Conservation (phyloP, 768 basidiomycete genomes). For the Candolleomyces efflorescens region DNA sequence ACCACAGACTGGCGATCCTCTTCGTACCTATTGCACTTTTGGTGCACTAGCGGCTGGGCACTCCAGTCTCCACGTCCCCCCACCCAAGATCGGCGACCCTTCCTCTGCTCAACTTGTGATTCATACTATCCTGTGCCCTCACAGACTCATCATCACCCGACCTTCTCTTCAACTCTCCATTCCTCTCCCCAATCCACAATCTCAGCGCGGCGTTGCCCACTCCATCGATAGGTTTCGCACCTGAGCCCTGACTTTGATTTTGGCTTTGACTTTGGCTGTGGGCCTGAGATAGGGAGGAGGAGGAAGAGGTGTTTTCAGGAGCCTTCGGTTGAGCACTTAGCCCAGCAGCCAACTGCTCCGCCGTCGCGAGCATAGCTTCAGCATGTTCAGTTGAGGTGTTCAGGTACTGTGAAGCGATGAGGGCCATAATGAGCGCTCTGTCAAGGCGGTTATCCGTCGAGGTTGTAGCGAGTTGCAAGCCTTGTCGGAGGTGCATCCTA, state of each 20-base stretch:
- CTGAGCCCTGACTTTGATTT: not conserved
- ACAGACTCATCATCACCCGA: constrained; percentile 46
- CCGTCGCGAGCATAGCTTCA: constrained; percentile 57
- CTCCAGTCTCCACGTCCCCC: no score
- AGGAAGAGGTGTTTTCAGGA: constrained; percentile 6
- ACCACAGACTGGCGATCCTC: no score
- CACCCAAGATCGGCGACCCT: no score
- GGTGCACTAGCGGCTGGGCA: no score
- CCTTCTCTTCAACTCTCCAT: constrained; percentile 61
- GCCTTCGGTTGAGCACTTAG: constrained; percentile 47
- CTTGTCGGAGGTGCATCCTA: constrained; percentile 56
- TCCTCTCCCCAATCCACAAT: constrained; percentile 70
- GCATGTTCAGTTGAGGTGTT: constrained; percentile 72
- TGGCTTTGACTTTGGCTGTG: not conserved
- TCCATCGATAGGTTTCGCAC: constrained; percentile 18
- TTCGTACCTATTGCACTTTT: no score
- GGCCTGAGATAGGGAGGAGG: constrained; percentile 1
- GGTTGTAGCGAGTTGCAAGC: constrained; percentile 51
- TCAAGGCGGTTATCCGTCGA: constrained; percentile 70
- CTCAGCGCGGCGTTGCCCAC: constrained; percentile 63
- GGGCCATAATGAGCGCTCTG: constrained; percentile 63
- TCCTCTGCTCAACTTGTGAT: no score
- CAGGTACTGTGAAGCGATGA: constrained; percentile 66
- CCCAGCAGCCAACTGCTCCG: constrained; percentile 68
- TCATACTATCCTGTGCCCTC: constrained; percentile 38